Conservation (phyloP, 768 basidiomycete genomes). For the Leccinum uliginosum region DNA sequence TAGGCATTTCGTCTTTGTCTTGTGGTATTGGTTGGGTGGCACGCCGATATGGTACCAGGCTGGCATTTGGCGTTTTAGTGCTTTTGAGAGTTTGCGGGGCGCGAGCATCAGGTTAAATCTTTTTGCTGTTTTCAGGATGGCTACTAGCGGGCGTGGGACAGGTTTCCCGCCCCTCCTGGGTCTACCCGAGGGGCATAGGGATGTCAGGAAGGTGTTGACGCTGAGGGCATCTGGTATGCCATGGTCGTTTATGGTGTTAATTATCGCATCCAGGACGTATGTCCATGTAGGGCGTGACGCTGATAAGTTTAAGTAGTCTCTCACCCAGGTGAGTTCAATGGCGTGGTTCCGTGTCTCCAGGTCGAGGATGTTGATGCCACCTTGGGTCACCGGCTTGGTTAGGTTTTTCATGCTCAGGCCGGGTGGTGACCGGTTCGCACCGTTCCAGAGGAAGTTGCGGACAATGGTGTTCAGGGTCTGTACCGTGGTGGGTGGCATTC, state of each 20-base stretch:
- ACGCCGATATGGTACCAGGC: constrained; percentile 3
- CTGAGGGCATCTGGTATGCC: background rate
- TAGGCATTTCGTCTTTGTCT: background rate
- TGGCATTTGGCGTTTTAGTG: background rate
- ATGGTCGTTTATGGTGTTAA: background rate
- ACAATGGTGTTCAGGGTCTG: too few relatives aligned
- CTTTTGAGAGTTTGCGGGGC: background rate
- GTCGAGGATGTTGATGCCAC: constrained; percentile 10
- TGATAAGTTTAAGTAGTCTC: background rate
- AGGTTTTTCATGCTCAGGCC: too few relatives aligned
- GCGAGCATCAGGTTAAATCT: background rate
- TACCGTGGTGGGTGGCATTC: too few relatives aligned
- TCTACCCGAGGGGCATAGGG: background rate
- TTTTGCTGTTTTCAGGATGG: background rate
- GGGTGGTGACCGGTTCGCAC: too few relatives aligned
- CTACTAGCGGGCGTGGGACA: background rate
- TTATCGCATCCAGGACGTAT: accelerated
- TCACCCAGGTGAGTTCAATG: background rate
- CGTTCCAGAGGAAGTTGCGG: too few relatives aligned
- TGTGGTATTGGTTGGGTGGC: background rate
- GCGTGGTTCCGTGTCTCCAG: background rate
- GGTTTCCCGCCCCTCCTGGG: background rate
- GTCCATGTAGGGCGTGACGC: background rate
- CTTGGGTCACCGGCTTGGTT: background rate
- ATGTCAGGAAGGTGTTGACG: background rate